These are phyloP conservation scores for Penicillium lagena DNA, from an alignment of 495 filamentous ascomycete genomes.

Conservation along the genomic window DNA sequence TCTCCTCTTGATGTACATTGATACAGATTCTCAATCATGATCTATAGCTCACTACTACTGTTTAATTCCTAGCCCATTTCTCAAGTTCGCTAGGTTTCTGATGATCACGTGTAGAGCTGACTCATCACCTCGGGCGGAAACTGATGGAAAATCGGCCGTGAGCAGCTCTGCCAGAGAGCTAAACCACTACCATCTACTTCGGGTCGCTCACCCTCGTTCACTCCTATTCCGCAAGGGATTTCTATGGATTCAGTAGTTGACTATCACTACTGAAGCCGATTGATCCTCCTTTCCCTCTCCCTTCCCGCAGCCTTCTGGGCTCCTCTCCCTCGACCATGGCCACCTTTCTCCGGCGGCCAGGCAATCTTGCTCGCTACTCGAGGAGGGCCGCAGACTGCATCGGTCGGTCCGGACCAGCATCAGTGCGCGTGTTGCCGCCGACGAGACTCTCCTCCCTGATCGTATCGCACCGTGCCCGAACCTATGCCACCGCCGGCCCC, in stretches of 20 bases:
- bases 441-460: conserved; percentile 39
- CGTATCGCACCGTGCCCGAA: conserved; percentile 40
- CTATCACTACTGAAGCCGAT: conserved; percentile 17
- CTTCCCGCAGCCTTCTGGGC: conserved; percentile 27
- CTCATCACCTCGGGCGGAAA: too few species aligned
- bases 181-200: conserved; percentile 10
- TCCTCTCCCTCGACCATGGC: conserved; percentile 50
- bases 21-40: neutral
- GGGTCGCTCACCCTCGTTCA: too few species aligned
- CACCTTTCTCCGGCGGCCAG: conserved; percentile 58
- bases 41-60: neutral
- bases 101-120: neutral
- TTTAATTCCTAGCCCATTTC: neutral
- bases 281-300: conserved; percentile 16
- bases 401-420: conserved; percentile 32
- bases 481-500: conserved; percentile 48
- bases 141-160: conserved; percentile 11
- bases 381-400: conserved; percentile 43
- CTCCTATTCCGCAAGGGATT: neutral
- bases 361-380: conserved; percentile 56
- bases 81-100: conserved; percentile 6
- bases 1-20: conserved; percentile 9
- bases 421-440: conserved; percentile 21
- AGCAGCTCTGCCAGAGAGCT: conserved; percentile 8
- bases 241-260: conserved; percentile 24